Evolutionary conservation across 148 eudicot species (phyloP), one percentile per base, ranked within the genome.

Genomic region (Spergularia bocconei): DNA sequence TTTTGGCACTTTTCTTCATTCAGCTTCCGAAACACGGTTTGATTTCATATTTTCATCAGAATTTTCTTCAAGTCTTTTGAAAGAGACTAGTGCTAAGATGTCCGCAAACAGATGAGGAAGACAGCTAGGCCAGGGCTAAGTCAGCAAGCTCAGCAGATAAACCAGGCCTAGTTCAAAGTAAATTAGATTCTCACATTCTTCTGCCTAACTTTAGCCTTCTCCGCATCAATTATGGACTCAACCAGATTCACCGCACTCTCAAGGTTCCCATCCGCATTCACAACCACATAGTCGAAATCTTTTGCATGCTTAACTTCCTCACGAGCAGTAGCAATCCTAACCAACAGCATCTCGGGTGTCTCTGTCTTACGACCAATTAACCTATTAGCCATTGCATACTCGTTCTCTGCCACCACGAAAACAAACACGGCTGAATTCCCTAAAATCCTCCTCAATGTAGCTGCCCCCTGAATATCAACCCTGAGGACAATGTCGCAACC

Each of bases 401-500:
- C 96, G 60, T 87, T 94, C 84, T 94, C 97, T 0, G 98, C 98
- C 55, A 87, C 91, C 39, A 94, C 85, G 56, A 94, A 94, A 64
- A 94, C 72, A 74, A 91, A 91, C 58, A 94, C 89, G 0, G 91
- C 97, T 0, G 93, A 89, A 64, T 86, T 54, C 55, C 88, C 83
- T 65, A 91, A 88, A 58, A 94, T 88, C 82, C 72, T 85, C 77
- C 91, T 91, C 96, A 91, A 76, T 3, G 95, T 90, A 0, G 84
- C 88, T 0, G 97, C 97, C 67, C 98, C 97, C 60, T 91, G 98
- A 38, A 91, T 90, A 73, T 90, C 96, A 64, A 94, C 97, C 80
- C 97, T 87, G 82, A 94, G 79, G 81, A 90, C 97, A 79, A 91
- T 90, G 68, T 94, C 98, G 73, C 71, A 81, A 75, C 98, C 97